Evolutionary conservation across 495 filamentous ascomycete species (phyloP).

Genomic region (Glutinoglossum americanum): DNA sequence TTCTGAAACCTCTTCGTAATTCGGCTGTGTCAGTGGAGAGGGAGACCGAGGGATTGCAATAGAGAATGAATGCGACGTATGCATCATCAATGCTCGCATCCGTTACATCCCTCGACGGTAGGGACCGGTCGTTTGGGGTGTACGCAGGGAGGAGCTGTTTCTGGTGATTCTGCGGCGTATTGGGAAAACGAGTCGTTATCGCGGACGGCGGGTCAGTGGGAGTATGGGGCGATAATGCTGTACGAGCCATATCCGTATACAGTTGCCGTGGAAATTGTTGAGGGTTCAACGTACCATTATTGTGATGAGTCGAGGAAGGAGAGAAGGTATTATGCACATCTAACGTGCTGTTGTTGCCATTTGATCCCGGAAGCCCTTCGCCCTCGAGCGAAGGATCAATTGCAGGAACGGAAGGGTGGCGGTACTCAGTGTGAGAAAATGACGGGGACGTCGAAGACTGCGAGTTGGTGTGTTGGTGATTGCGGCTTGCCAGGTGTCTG

Average conservation of each 20-base stretch:
- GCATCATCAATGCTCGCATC: constrained; percentile 64
- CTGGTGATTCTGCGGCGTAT: background rate
- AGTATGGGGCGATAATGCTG: background rate
- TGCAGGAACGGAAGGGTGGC: background rate
- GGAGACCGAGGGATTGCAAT: constrained; percentile 35
- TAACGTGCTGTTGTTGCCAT: background rate
- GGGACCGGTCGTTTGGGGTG: constrained; percentile 16
- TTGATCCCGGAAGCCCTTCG: background rate
- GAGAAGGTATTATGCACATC: background rate
- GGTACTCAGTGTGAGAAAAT: background rate
- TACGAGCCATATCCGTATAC: background rate
- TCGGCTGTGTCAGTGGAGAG: constrained; percentile 14
- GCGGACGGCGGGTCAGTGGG: background rate
- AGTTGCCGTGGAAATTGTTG: background rate
- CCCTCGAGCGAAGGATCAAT: background rate
- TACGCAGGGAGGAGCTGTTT: background rate
- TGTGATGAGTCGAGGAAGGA: background rate
- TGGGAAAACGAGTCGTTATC: background rate
- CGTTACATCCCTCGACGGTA: constrained; percentile 52
- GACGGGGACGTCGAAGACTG: constrained; percentile 1
- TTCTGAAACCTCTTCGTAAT: constrained; percentile 16
- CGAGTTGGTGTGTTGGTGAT: constrained; percentile 2
- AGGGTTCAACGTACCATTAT: background rate
- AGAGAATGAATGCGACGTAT: constrained; percentile 73
- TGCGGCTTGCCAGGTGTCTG: constrained; percentile 1